Evolutionary conservation across 345 rosid genomes (phyloP).

Genomic region (Gossypium stocksii): DNA sequence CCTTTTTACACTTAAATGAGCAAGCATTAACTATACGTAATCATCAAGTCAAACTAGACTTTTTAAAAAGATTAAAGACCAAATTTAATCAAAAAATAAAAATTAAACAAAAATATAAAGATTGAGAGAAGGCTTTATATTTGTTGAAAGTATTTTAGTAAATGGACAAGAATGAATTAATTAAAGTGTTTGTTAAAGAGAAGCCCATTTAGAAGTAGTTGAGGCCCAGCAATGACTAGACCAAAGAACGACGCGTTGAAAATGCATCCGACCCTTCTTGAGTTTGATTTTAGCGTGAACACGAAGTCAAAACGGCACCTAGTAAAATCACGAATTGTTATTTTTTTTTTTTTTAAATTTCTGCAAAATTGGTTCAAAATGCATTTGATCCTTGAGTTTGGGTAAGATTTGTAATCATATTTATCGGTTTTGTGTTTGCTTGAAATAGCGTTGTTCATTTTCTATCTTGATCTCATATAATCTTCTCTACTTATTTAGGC

Average conservation of each 20-base stretch:
- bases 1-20: too few species aligned
- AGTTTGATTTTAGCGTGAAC: background rate
- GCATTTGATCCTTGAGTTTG: constrained; percentile 85
- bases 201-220: too few species aligned
- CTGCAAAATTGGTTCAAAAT: constrained; percentile 28
- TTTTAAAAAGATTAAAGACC: too few species aligned
- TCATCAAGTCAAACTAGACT: too few species aligned
- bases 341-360: constrained; percentile 25
- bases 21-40: too few species aligned
- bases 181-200: too few species aligned
- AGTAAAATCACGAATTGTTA: constrained; percentile 10
- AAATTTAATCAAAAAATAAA: too few species aligned
- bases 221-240: background rate
- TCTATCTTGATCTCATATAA: background rate
- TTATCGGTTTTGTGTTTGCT: background rate
- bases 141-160: too few species aligned
- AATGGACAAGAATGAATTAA: too few species aligned
- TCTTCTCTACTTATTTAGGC: background rate
- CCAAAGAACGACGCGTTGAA: background rate
- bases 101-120: too few species aligned
- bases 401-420: constrained; percentile 30
- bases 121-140: too few species aligned
- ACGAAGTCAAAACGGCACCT: background rate
- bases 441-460: background rate
- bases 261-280: background rate